Conservation (phyloP, 176 grass and related monocot species). For the Juncus effusus region DNA sequence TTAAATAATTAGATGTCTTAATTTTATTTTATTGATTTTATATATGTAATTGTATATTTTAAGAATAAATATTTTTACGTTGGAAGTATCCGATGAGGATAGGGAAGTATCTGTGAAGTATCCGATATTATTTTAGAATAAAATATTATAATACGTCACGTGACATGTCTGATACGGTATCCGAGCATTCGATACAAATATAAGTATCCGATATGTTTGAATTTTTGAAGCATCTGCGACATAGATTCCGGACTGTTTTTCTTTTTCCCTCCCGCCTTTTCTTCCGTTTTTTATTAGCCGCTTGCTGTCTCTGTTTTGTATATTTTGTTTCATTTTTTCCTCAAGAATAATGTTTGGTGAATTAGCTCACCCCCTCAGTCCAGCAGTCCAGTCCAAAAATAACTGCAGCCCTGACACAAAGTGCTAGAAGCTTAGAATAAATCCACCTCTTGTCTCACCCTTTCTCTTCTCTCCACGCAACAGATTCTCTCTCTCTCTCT, state of each 20-base stretch:
- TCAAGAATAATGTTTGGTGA: slow-evolving; percentile 32
- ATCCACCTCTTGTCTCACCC: slow-evolving; percentile 27
- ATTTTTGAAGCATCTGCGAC: too few species aligned
- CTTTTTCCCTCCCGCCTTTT: not conserved
- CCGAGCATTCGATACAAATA: too few species aligned
- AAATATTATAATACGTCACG: too few species aligned
- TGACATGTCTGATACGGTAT: too few species aligned
- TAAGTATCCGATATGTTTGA: too few species aligned
- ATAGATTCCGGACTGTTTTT: not conserved
- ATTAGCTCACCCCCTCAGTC: slow-evolving; percentile 22
- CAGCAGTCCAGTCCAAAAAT: slow-evolving; percentile 1
- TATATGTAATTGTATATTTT: too few species aligned
- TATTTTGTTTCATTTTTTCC: not conserved
- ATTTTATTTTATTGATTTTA: too few species aligned
- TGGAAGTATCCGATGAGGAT: too few species aligned
- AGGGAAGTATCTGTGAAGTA: too few species aligned
- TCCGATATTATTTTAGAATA: too few species aligned
- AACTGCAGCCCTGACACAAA: slow-evolving; percentile 31
- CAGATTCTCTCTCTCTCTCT: not conserved
- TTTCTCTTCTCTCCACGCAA: slow-evolving; percentile 17
- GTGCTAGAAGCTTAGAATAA: slow-evolving; percentile 50
- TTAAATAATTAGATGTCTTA: too few species aligned
- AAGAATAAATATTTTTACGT: too few species aligned
- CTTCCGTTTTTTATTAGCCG: not conserved
- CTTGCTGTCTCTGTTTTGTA: not conserved